phyloP scores from a whole-genome alignment of 495 filamentous ascomycete genomes.

The Aspergillus panamensis region DNA sequence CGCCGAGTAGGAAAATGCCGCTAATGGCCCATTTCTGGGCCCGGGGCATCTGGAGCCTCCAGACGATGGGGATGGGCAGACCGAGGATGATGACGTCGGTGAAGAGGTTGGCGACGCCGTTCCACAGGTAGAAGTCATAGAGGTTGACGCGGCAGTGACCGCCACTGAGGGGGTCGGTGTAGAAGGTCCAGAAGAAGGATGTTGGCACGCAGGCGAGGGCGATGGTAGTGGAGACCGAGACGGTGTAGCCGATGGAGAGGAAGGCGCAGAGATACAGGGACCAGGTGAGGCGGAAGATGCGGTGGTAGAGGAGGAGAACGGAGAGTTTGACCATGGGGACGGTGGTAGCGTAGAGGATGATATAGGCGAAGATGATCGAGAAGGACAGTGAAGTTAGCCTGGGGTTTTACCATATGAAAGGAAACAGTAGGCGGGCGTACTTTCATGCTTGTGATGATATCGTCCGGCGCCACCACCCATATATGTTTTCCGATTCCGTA shows the following conservation, averaged over 20 bases:
- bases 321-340: constrained; percentile 24
- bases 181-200: constrained; percentile 21
- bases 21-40: constrained; percentile 29
- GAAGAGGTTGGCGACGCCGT: constrained; percentile 25
- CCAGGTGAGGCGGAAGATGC: constrained; percentile 19
- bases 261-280: constrained; percentile 17
- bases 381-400: no score
- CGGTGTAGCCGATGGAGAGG: constrained; percentile 15
- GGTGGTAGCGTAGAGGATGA: constrained; percentile 14
- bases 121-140: constrained; percentile 18
- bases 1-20: constrained; percentile 33
- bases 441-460: constrained; percentile 18
- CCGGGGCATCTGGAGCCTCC: constrained; percentile 28
- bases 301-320: constrained; percentile 20
- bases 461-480: constrained; percentile 14
- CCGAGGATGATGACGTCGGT: constrained; percentile 36
- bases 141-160: constrained; percentile 15
- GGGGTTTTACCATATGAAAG: no score
- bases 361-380: constrained; percentile 16
- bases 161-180: constrained; percentile 11
- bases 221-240: constrained; percentile 13
- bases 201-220: constrained; percentile 13
- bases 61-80: constrained; percentile 37
- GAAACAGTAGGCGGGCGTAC: not conserved
- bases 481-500: constrained; percentile 22